These are phyloP conservation scores for Apiotrichum gracile DNA, from an alignment of 1,284 basidiomycete genomes.

Conservation along the genomic window DNA sequence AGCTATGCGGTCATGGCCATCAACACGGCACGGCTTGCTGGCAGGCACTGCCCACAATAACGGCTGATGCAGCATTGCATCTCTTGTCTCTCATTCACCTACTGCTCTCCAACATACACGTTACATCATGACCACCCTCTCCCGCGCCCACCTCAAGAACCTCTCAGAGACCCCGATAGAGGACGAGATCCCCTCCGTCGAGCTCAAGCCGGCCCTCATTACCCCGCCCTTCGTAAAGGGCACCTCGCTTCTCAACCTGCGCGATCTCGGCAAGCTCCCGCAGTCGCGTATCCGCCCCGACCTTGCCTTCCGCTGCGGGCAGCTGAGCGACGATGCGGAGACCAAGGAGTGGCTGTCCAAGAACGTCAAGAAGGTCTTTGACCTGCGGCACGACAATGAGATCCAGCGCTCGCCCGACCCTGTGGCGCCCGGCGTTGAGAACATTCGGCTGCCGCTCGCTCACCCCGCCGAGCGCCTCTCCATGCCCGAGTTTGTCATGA, in stretches of 20 bases:
- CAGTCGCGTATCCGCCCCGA: slow-evolving; percentile 1
- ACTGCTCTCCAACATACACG: no score
- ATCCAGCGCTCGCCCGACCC: slow-evolving; percentile 5
- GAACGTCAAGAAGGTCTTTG: slow-evolving; percentile 6
- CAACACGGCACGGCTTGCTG: no score
- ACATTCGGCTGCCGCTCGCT: neutral
- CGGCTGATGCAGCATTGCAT: no score
- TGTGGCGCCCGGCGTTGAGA: neutral
- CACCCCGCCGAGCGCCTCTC: neutral
- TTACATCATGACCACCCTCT: neutral
- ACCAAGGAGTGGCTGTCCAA: slow-evolving; percentile 5
- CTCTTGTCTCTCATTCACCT: neutral
- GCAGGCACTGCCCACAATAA: no score
- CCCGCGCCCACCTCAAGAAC: slow-evolving; percentile 1
- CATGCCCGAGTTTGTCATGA: slow-evolving; percentile 4
- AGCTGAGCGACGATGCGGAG: neutral
- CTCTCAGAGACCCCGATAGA: slow-evolving; percentile 1
- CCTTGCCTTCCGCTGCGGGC: slow-evolving; percentile 6
- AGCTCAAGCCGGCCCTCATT: neutral
- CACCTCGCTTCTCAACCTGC: slow-evolving; percentile 8
- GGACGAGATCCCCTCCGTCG: neutral
- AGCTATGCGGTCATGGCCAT: no score
- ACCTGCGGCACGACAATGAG: slow-evolving; percentile 11
- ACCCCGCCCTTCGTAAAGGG: slow-evolving; percentile 8
- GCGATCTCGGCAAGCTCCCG: slow-evolving; percentile 12